Percentiles rank a stretch among this genome's conserved stretches.
phyloP scores from a whole-genome alignment of 345 rosid species.

The Salix dunnii region DNA sequence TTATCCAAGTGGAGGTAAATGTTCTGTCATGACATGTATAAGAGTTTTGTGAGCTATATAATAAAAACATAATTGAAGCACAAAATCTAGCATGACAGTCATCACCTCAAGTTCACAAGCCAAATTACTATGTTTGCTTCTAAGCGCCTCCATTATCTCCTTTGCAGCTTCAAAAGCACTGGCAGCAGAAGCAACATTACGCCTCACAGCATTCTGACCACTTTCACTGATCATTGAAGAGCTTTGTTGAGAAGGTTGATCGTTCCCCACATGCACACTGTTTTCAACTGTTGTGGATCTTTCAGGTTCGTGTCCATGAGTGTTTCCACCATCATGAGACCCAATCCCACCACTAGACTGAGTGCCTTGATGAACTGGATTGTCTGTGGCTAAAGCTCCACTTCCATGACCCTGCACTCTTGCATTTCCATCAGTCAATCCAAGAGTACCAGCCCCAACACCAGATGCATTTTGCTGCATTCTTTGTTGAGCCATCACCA shows the following conservation, averaged over 20 bases:
- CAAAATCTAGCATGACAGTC: constrained; percentile 4
- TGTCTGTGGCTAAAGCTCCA: constrained; percentile 52
- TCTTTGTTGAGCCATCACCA: constrained; percentile 93
- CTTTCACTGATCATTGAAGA: constrained; percentile 53
- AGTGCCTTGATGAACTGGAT: constrained; percentile 62
- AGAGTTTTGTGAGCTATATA: background rate
- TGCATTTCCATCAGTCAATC: constrained; percentile 46
- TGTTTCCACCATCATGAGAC: constrained; percentile 69
- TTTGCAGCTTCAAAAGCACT: constrained; percentile 97
- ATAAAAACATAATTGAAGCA: background rate
- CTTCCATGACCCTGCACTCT: constrained; percentile 50
- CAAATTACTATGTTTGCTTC: constrained; percentile 94
- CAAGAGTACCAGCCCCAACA: constrained; percentile 47
- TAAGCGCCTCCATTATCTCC: constrained; percentile 95
- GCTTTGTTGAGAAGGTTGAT: constrained; percentile 74
- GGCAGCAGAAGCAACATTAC: constrained; percentile 75
- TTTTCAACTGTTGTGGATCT: constrained; percentile 53
- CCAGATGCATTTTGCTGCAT: constrained; percentile 75
- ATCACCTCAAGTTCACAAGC: constrained; percentile 96
- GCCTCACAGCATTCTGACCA: constrained; percentile 62
- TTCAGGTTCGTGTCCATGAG: constrained; percentile 89
- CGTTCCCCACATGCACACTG: constrained; percentile 55
- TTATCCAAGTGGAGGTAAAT: no score
- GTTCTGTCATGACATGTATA: background rate
- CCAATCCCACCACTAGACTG: constrained; percentile 56